A percentile compares a stretch with the other conserved stretches of the same genome.
Conservation (phyloP, 2,329 filamentous ascomycete species). For the Westerdykella aurantiaca region DNA sequence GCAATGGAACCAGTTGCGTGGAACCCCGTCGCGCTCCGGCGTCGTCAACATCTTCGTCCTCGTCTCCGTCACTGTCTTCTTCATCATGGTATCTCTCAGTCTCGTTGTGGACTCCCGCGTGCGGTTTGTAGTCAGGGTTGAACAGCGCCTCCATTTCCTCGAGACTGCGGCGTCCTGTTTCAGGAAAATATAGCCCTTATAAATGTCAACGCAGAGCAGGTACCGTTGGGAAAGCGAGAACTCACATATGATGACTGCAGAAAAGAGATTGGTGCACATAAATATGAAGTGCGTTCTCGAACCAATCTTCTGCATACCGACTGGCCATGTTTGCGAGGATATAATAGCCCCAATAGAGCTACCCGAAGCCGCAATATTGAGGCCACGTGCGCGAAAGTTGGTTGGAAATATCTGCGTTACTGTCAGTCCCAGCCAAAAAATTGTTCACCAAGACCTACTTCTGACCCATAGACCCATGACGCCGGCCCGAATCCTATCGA, state of each 20-base stretch:
- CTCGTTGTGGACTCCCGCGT: slow-evolving; percentile 30
- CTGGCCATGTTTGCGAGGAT: slow-evolving; percentile 52
- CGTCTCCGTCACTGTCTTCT: slow-evolving; percentile 2
- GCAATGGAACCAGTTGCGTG: slow-evolving; percentile 6
- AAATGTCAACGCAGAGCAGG: neutral
- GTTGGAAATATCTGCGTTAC: slow-evolving; percentile 52
- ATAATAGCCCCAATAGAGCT: slow-evolving; percentile 53
- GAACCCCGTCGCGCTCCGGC: slow-evolving; percentile 1
- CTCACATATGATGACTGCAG: slow-evolving; percentile 18
- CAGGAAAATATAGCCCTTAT: slow-evolving; percentile 48
- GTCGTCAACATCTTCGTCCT: slow-evolving; percentile 1
- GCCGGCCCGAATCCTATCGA: slow-evolving; percentile 54
- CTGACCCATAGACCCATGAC: slow-evolving; percentile 56
- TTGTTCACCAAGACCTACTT: slow-evolving; percentile 36
- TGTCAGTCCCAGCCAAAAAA: neutral
- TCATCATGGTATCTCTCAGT: slow-evolving; percentile 10
- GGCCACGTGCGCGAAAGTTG: slow-evolving; percentile 50
- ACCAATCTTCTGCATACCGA: slow-evolving; percentile 48
- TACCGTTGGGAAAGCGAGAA: neutral
- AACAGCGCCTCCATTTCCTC: slow-evolving; percentile 66
- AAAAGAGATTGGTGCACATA: slow-evolving; percentile 48
- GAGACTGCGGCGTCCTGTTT: slow-evolving; percentile 48
- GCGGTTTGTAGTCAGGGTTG: slow-evolving; percentile 20
- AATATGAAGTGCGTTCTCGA: slow-evolving; percentile 55
- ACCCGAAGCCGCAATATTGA: slow-evolving; percentile 52